A percentile compares a stretch with the other conserved stretches of the same genome.
phyloP scores from a whole-genome alignment of 805 yeast species.

The Candida odintsovae region DNA sequence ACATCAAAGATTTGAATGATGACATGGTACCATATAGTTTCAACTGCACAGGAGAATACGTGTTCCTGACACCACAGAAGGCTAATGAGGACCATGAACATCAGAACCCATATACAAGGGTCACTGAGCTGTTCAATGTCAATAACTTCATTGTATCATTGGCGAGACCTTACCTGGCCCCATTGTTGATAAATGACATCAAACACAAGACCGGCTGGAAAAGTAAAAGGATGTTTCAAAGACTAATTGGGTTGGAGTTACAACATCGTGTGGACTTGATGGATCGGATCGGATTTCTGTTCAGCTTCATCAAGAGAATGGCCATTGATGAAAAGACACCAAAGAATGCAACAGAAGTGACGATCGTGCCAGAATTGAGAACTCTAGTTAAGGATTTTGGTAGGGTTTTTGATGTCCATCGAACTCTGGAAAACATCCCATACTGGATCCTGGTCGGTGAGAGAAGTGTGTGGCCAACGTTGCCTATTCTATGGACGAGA shows the following conservation, averaged over 20 bases:
- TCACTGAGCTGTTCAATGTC: conserved; percentile 90
- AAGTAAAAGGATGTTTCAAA: conserved; percentile 30
- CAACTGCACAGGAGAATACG: conserved; percentile 29
- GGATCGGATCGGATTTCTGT: conserved; percentile 71
- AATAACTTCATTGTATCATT: conserved; percentile 88
- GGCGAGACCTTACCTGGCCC: conserved; percentile 92
- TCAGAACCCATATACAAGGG: conserved; percentile 75
- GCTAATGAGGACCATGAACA: conserved; percentile 37
- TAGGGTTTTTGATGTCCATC: conserved; percentile 46
- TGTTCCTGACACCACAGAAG: conserved; percentile 40
- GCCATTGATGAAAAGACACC: conserved; percentile 88
- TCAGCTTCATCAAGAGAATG: conserved; percentile 63
- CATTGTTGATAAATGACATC: conserved; percentile 76
- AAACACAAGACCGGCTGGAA: conserved; percentile 53
- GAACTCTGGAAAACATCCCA: conserved; percentile 79
- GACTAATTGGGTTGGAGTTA: conserved; percentile 56
- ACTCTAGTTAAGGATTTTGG: conserved; percentile 38
- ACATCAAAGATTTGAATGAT: conserved; percentile 58
- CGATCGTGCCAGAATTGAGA: conserved; percentile 82
- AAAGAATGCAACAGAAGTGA: conserved; percentile 71
- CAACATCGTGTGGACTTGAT: conserved; percentile 79
- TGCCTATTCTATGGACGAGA: conserved; percentile 79
- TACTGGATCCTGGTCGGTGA: conserved; percentile 93
- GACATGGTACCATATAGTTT: conserved; percentile 45
- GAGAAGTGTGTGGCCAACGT: conserved; percentile 86